phyloP scores from a whole-genome alignment of 805 yeast species.

The Tanozyma kutaoensis region DNA sequence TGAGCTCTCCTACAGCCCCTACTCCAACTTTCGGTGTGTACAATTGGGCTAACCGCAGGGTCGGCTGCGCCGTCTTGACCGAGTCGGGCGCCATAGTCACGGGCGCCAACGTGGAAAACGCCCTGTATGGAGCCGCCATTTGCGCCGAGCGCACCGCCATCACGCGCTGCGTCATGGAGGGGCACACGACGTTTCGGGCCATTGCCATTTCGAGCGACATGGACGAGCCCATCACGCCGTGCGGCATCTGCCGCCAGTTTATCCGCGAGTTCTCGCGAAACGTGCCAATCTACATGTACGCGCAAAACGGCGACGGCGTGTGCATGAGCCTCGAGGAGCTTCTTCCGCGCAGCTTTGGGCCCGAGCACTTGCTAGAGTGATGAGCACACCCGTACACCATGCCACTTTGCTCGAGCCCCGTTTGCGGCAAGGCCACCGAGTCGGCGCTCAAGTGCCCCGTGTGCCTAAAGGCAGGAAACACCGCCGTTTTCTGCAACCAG shows the following conservation, averaged over 20 bases:
- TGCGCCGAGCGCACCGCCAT: slow-evolving; percentile 29
- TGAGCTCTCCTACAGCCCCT: slow-evolving; percentile 50
- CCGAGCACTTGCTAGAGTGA: slow-evolving; percentile 43
- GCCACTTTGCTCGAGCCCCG: slow-evolving; percentile 44
- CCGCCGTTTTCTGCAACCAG: slow-evolving; percentile 68
- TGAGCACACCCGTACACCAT: too few relatives aligned
- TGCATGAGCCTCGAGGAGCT: slow-evolving; percentile 45
- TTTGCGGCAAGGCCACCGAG: slow-evolving; percentile 72
- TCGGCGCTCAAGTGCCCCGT: slow-evolving; percentile 81
- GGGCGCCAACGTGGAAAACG: slow-evolving; percentile 93
- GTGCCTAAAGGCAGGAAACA: slow-evolving; percentile 61
- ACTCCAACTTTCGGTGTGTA: slow-evolving; percentile 48
- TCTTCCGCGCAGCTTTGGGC: slow-evolving; percentile 81
- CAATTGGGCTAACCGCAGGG: slow-evolving; percentile 20
- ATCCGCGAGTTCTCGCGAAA: slow-evolving; percentile 65
- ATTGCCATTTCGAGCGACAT: slow-evolving; percentile 58
- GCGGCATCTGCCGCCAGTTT: slow-evolving; percentile 90
- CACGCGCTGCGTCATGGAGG: slow-evolving; percentile 20
- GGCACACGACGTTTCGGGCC: slow-evolving; percentile 34
- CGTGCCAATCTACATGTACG: slow-evolving; percentile 59
- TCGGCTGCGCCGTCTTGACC: slow-evolving; percentile 67
- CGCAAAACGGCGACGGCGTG: slow-evolving; percentile 30
- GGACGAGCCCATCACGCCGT: slow-evolving; percentile 57
- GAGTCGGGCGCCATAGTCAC: slow-evolving; percentile 30
- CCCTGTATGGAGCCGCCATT: slow-evolving; percentile 57